Conservation (phyloP, 768 basidiomycete species). For the Tulasnella calospora region DNA sequence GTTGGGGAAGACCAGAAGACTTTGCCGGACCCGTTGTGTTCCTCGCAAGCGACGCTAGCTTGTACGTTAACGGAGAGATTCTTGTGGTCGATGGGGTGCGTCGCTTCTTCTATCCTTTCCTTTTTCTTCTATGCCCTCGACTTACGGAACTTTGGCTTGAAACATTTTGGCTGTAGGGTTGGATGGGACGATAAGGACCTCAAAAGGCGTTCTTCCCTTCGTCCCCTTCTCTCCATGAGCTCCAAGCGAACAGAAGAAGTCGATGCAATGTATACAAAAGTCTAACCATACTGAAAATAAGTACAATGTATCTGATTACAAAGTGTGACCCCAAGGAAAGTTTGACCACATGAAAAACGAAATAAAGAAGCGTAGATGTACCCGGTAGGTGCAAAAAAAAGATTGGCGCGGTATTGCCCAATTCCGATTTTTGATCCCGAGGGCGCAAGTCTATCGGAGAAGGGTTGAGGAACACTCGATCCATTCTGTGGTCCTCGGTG, state of each 20-base stretch:
- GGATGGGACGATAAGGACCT: conserved; percentile 30
- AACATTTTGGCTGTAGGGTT: conserved; percentile 27
- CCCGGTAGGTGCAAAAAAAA: neutral
- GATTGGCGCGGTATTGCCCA: neutral
- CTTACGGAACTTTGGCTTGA: conserved; percentile 14
- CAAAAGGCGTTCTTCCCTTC: neutral
- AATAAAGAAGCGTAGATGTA: neutral
- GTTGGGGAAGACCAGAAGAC: conserved; percentile 69
- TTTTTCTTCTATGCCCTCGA: conserved; percentile 5
- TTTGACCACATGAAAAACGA: neutral
- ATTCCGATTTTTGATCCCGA: neutral
- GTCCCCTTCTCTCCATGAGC: neutral
- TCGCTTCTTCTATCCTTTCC: neutral
- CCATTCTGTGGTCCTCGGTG: neutral
- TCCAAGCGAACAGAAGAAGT: neutral
- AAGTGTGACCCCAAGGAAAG: neutral
- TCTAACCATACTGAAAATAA: neutral
- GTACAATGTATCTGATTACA: neutral
- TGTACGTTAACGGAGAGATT: conserved; percentile 69
- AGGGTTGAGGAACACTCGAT: conserved; percentile 11
- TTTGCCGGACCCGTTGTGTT: conserved; percentile 71
- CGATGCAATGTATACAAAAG: neutral
- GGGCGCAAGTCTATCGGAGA: neutral
- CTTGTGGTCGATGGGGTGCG: conserved; percentile 47
- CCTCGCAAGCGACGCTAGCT: conserved; percentile 60